Percentiles rank a stretch among this genome's conserved stretches.
phyloP scores from a whole-genome alignment of 179 eudicot species.

The Silene coronaria region DNA sequence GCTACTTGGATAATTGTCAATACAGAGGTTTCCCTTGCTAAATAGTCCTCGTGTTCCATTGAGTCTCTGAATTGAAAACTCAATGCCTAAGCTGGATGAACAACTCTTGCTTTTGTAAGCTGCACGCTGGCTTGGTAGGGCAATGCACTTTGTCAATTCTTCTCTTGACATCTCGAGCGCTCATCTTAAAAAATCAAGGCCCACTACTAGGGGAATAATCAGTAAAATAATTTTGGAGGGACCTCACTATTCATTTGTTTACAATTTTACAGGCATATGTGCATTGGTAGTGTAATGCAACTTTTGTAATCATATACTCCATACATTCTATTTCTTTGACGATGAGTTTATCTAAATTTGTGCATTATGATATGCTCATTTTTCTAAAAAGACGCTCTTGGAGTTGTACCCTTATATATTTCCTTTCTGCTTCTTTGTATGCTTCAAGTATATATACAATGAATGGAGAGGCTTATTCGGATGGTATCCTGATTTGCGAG shows the following conservation, averaged over 20 bases:
- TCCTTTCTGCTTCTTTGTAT: conserved; percentile 9
- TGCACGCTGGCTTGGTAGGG: not conserved
- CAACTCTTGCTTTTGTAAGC: not conserved
- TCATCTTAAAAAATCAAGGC: not conserved
- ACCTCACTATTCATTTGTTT: not conserved
- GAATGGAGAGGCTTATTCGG: conserved; percentile 76
- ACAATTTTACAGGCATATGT: not conserved
- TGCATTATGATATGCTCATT: not conserved
- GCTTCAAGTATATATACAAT: conserved; percentile 71
- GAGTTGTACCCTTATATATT: not conserved
- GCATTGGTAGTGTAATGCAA: too few species aligned
- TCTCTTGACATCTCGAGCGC: not conserved
- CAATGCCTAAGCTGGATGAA: not conserved
- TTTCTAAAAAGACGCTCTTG: conserved; percentile 1
- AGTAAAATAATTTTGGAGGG: not conserved
- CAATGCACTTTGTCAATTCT: not conserved
- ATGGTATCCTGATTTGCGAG: conserved; percentile 69
- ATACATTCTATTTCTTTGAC: not conserved
- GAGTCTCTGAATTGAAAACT: not conserved
- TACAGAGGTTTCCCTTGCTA: too few species aligned
- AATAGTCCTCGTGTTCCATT: not conserved
- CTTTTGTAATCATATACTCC: too few species aligned
- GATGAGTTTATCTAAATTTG: not conserved
- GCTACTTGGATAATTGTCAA: too few species aligned
- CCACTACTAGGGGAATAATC: not conserved